Evolutionary conservation across 345 rosid species (phyloP).

Genomic region (Hibiscus syriacus): DNA sequence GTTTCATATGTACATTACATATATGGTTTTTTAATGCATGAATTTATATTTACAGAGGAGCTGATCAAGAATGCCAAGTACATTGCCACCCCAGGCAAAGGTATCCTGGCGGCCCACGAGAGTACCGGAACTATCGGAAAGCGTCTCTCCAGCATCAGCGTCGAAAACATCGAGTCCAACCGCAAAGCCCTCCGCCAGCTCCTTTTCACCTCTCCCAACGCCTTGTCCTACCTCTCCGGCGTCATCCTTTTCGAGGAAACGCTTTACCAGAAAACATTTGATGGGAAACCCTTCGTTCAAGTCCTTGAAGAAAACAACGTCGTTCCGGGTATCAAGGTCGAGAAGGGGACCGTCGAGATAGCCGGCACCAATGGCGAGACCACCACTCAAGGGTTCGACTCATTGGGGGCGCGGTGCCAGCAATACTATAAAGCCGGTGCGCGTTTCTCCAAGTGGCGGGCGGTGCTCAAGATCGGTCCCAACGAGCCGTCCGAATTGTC

Average conservation of each 20-base stretch:
- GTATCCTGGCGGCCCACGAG: conserved; percentile 92
- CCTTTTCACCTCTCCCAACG: conserved; percentile 68
- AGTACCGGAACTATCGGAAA: conserved; percentile 97
- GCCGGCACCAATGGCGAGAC: conserved; percentile 89
- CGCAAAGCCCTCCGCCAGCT: conserved; percentile 94
- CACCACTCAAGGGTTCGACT: conserved; percentile 92
- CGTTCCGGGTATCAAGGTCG: conserved; percentile 89
- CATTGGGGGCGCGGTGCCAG: conserved; percentile 70
- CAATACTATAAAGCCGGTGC: conserved; percentile 94
- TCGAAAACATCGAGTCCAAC: conserved; percentile 87
- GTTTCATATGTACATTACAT: background rate
- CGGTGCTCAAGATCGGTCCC: conserved; percentile 83
- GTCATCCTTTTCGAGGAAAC: conserved; percentile 97
- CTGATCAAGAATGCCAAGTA: conserved; percentile 82
- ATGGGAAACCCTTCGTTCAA: conserved; percentile 77
- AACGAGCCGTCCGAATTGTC: conserved; percentile 74
- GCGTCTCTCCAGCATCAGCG: conserved; percentile 82
- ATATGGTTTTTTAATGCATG: background rate
- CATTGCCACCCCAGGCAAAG: conserved; percentile 93
- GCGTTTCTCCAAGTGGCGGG: conserved; percentile 93
- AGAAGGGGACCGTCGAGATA: conserved; percentile 79
- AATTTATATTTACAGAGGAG: conserved; percentile 48
- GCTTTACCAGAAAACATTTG: conserved; percentile 72
- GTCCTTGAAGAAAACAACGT: conserved; percentile 75
- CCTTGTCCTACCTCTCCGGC: conserved; percentile 71